Evolutionary conservation across 768 basidiomycete genomes (phyloP), one percentile per base, ranked within the genome.

Genomic region (Collybiopsis luxurians): DNA sequence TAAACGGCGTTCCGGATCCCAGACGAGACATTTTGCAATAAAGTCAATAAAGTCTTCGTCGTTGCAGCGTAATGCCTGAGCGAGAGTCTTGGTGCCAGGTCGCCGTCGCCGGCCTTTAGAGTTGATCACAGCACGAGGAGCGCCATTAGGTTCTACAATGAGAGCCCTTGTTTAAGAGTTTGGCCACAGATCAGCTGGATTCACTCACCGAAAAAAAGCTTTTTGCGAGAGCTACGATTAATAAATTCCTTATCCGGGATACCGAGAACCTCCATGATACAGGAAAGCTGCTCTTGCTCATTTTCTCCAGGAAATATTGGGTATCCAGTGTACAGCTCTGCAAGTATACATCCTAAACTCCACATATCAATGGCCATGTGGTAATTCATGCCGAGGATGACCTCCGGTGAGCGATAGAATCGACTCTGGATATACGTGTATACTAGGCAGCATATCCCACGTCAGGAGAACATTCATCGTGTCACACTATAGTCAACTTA

Each of bases 321-420:
- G 71, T 93, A 97, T 0, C 97, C 97, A 11, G 96, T 98, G 71
- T 90, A 96, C 42, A 99, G 75, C 71, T 99, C 97, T 15, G 97
- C 97, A 53, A 99, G 77, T 60, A 99, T 99, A 66, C 97, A 99
- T 36, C 97, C 97, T 63, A 99, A 72, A 77, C 94, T 96, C 97
- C 97, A 99, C 95, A 99, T 99, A 69, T 98, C 94, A 60, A 95
- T 96, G 31, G 92, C 95, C 94, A 97, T 98, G 68, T 96, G 93
- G 70, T 99, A 99, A 70, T 95, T 97, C 90, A 96, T 92, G 53
- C 97, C 97, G 38, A 99, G 83, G 55, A 99, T 99, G 63, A 99
- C 96, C 73, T 99, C 97, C 2, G 97, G 97, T 19, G 95, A 97
- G n/a, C 97, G 93, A 75, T 99, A 99, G 78, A 99, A 99, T 40